Percentiles rank a stretch among this genome's conserved stretches.
phyloP scores from a whole-genome alignment of 1,284 basidiomycete species.

The Cryptococcus floricola region DNA sequence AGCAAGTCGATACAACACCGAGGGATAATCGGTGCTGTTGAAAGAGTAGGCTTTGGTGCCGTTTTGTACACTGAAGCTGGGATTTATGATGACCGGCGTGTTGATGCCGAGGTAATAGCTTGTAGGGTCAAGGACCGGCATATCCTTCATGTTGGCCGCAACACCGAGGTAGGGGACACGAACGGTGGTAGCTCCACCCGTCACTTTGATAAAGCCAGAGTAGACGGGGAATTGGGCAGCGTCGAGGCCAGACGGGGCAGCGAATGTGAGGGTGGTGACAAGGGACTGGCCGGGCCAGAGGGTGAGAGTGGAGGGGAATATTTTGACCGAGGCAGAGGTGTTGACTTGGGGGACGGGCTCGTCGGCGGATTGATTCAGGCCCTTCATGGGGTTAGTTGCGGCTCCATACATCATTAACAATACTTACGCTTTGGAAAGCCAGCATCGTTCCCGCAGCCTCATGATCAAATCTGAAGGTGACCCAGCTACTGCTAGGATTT shows the following conservation, averaged over 20 bases:
- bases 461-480: slow-evolving; percentile 30
- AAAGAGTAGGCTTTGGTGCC: slow-evolving; percentile 56
- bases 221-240: slow-evolving; percentile 36
- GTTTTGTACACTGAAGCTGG: slow-evolving; percentile 15
- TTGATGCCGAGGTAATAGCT: slow-evolving; percentile 28
- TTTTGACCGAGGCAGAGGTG: slow-evolving; percentile 26
- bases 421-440: slow-evolving; percentile 23
- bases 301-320: slow-evolving; percentile 28
- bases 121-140: slow-evolving; percentile 39
- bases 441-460: slow-evolving; percentile 32
- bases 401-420: background rate
- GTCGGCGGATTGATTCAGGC: slow-evolving; percentile 28
- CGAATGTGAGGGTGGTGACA: slow-evolving; percentile 28
- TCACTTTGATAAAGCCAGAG: slow-evolving; percentile 37
- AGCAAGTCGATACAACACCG: slow-evolving; percentile 48
- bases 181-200: slow-evolving; percentile 19
- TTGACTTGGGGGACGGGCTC: slow-evolving; percentile 26
- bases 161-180: slow-evolving; percentile 43
- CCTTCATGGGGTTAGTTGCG: slow-evolving; percentile 2
- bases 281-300: slow-evolving; percentile 27
- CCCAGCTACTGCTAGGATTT: slow-evolving; percentile 25
- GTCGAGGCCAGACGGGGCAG: slow-evolving; percentile 30
- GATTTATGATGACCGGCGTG: slow-evolving; percentile 28
- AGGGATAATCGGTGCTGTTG: slow-evolving; percentile 47
- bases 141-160: slow-evolving; percentile 40